These are phyloP conservation scores for Salix exigua DNA, from an alignment of 345 rosid genomes.

Conservation along the genomic window DNA sequence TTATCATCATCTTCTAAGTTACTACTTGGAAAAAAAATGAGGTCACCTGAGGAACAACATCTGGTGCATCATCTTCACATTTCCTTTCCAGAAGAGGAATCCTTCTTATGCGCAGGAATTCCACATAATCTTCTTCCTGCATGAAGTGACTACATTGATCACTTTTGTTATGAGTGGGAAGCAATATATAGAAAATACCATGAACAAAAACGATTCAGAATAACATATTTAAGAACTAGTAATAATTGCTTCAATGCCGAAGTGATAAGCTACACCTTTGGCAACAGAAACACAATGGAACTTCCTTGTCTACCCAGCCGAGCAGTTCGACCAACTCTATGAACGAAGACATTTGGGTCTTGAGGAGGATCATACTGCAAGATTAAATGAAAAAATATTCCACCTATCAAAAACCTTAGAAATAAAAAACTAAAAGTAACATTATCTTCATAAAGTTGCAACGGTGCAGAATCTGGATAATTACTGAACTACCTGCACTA, in stretches of 20 bases:
- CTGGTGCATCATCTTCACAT: constrained; percentile 42
- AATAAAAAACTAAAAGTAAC: neutral
- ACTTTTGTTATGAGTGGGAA: neutral
- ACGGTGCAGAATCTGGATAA: neutral
- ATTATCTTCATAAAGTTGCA: neutral
- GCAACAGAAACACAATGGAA: constrained; percentile 63
- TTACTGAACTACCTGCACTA: constrained; percentile 64
- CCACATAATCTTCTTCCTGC: constrained; percentile 90
- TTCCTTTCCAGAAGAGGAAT: constrained; percentile 65
- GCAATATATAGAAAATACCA: neutral
- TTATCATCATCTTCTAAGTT: neutral
- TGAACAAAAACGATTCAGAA: neutral
- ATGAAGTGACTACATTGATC: constrained; percentile 7
- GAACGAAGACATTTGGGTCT: constrained; percentile 84
- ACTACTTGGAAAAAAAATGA: neutral
- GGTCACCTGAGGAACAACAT: constrained; percentile 68
- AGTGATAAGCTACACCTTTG: constrained; percentile 49
- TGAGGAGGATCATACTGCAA: constrained; percentile 92
- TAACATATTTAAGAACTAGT: neutral
- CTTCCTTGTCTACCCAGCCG: constrained; percentile 79
- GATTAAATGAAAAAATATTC: neutral
- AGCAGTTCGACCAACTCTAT: constrained; percentile 93
- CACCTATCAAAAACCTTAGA: neutral
- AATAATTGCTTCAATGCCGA: neutral
- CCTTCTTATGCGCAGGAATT: constrained; percentile 68